These are phyloP conservation scores for Xylaria sp. DNA, from an alignment of 2,329 filamentous ascomycete genomes.

Conservation along the genomic window DNA sequence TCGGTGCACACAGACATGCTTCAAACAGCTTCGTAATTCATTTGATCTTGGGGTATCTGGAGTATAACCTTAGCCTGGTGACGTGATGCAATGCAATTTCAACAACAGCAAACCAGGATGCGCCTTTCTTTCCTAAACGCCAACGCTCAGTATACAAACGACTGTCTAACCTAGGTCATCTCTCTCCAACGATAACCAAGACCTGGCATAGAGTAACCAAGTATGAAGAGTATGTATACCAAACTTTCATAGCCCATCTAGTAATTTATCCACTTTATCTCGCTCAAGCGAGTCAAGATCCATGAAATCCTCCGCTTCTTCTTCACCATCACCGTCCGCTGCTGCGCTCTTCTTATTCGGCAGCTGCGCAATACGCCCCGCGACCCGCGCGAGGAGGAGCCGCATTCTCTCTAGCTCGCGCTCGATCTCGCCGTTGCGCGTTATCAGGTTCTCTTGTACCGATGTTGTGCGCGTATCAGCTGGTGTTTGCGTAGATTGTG, in stretches of 20 bases:
- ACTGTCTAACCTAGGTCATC: neutral
- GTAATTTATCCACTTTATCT: constrained; percentile 56
- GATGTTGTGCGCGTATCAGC: constrained; percentile 22
- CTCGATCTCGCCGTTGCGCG: constrained; percentile 72
- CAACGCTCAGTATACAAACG: constrained; percentile 16
- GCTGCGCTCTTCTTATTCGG: constrained; percentile 39
- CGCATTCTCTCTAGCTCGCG: constrained; percentile 74
- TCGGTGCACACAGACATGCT: neutral
- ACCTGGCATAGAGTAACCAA: neutral
- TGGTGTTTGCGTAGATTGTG: constrained; percentile 51
- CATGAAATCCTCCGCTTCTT: constrained; percentile 41
- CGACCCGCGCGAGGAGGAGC: constrained; percentile 69
- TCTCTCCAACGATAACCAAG: neutral
- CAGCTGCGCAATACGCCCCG: constrained; percentile 61
- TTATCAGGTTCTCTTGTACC: constrained; percentile 74
- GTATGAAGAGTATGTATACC: neutral
- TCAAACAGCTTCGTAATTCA: neutral
- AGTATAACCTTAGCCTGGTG: neutral
- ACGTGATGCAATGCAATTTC: neutral
- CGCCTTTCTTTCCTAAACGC: constrained; percentile 17
- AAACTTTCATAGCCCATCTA: constrained; percentile 49
- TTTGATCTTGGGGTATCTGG: constrained; percentile 25
- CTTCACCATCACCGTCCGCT: neutral
- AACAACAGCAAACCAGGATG: neutral
- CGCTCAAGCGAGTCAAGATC: constrained; percentile 55